A percentile compares a stretch with the other conserved stretches of the same genome.
phyloP scores from a whole-genome alignment of 1,284 basidiomycete genomes.

The Waitea zeae region DNA sequence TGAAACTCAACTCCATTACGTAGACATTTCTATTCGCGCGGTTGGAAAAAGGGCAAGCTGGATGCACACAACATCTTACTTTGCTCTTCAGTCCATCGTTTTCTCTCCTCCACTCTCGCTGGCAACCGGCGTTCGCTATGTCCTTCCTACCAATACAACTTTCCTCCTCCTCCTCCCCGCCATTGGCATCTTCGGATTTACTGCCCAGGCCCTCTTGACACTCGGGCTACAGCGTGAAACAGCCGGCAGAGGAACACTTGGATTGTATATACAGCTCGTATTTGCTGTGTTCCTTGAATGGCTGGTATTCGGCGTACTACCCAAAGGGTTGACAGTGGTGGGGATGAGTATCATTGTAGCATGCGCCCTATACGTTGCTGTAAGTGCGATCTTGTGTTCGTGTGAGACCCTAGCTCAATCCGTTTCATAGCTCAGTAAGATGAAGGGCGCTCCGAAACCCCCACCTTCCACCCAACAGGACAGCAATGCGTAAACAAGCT shows the following conservation, averaged over 20 bases:
- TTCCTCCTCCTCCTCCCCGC: conserved; percentile 27
- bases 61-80: conserved; percentile 55
- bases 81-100: conserved; percentile 44
- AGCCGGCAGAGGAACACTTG: conserved; percentile 41
- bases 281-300: no score
- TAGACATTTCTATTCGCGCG: conserved; percentile 49
- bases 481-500: no score
- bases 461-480: no score
- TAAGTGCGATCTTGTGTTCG: no score
- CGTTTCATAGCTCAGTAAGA: no score
- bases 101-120: conserved; percentile 32
- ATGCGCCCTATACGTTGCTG: no score
- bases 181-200: conserved; percentile 41
- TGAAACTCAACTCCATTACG: background rate
- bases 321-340: no score
- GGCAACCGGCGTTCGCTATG: conserved; percentile 18
- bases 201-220: conserved; percentile 36
- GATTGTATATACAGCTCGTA: conserved; percentile 46
- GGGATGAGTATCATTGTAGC: no score
- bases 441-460: no score
- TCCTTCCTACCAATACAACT: conserved; percentile 27
- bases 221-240: conserved; percentile 51
- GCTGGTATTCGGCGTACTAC: no score
- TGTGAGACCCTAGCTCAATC: no score
- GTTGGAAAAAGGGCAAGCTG: conserved; percentile 62